Percentiles rank a stretch among this genome's conserved stretches.
phyloP scores from a whole-genome alignment of 2,329 filamentous ascomycete species.

The Penicillium palitans region DNA sequence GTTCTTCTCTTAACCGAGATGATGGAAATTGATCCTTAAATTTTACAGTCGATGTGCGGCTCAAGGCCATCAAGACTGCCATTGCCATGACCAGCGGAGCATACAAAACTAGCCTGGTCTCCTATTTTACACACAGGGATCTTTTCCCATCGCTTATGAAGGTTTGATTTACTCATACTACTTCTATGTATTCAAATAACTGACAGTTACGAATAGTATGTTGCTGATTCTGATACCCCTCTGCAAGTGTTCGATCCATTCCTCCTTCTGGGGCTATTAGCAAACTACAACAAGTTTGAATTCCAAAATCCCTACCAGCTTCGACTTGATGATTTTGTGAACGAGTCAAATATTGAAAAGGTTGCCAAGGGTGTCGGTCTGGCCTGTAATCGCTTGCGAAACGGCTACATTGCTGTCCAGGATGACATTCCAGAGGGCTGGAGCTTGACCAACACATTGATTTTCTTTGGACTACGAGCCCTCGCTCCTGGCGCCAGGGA shows the following conservation, averaged over 20 bases:
- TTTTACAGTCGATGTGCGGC: slow-evolving; percentile 67
- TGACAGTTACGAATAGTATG: slow-evolving; percentile 57
- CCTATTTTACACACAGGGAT: slow-evolving; percentile 92
- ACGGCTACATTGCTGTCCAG: slow-evolving; percentile 79
- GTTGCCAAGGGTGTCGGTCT: slow-evolving; percentile 75
- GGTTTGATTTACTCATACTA: slow-evolving; percentile 51
- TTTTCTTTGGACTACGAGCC: slow-evolving; percentile 78
- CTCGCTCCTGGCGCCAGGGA: slow-evolving; percentile 69
- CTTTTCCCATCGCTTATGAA: slow-evolving; percentile 94
- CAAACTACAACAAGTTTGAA: slow-evolving; percentile 99
- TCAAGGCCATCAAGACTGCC: slow-evolving; percentile 77
- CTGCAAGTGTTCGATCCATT: slow-evolving; percentile 71
- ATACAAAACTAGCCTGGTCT: slow-evolving; percentile 90
- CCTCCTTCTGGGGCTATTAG: slow-evolving; percentile 77
- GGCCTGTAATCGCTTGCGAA: slow-evolving; percentile 67
- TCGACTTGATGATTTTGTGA: slow-evolving; percentile 91
- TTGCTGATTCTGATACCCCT: slow-evolving; percentile 72
- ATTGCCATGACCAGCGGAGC: slow-evolving; percentile 87
- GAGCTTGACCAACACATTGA: slow-evolving; percentile 77
- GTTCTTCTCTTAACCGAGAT: not conserved
- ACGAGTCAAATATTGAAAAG: slow-evolving; percentile 80
- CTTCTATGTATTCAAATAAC: not conserved
- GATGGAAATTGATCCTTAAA: not conserved
- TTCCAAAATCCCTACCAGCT: slow-evolving; percentile 95
- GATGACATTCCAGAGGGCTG: slow-evolving; percentile 90